Evolutionary conservation across 805 yeast species (phyloP).

Genomic region (Metschnikowia arizonensis): DNA sequence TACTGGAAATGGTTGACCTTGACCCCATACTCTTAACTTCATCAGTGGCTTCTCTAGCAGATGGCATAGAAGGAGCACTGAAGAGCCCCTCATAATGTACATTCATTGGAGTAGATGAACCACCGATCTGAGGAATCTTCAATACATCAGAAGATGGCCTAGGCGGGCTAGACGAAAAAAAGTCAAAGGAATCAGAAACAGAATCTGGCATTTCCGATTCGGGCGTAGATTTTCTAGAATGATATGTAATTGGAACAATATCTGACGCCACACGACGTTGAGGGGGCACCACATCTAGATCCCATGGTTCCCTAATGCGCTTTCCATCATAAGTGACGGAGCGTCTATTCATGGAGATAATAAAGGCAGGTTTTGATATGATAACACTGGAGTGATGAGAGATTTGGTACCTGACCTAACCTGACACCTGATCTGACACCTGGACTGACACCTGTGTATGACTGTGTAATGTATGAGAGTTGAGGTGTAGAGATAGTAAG

Average conservation of each 20-base stretch:
- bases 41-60: not conserved
- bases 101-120: not conserved
- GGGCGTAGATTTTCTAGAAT: slow-evolving; percentile 1
- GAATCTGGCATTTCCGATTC: slow-evolving; percentile 3
- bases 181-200: slow-evolving; percentile 9
- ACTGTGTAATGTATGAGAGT: too few species aligned
- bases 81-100: not conserved
- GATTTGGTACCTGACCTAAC: too few species aligned
- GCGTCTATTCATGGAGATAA: slow-evolving; percentile 10
- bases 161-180: slow-evolving; percentile 6
- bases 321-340: slow-evolving; percentile 24
- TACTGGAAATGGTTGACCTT: not conserved
- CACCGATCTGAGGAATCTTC: not conserved
- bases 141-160: not conserved
- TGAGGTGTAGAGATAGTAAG: too few species aligned
- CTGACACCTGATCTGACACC: too few species aligned
- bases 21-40: not conserved
- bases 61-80: not conserved
- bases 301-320: slow-evolving; percentile 16
- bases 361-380: not conserved
- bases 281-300: slow-evolving; percentile 6
- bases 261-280: slow-evolving; percentile 1
- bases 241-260: not conserved
- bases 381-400: too few species aligned
- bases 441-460: too few species aligned